Base-by-base conservation (phyloP, 176 grass and related monocot genomes). In the Puya raimondii region DNA sequence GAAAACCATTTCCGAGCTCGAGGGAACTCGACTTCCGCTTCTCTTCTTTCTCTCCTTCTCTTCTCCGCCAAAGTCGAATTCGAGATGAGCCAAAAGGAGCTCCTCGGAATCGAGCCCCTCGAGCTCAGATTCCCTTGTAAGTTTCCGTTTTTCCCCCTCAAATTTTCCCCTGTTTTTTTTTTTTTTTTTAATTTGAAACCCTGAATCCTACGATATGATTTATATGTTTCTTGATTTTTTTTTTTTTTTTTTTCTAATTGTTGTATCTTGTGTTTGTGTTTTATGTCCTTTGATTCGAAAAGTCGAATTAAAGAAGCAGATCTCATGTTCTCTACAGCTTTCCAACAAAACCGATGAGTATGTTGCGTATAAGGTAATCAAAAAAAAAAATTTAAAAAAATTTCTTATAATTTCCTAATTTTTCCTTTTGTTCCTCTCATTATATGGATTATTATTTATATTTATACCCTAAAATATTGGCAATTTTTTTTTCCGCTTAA, bases 251-350 rank as follows among this genome's bases (percentile, higher is more conserved):
- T 56, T 59, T 0, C 10, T 26, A 57, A 53, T n/a, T 73, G 2
- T 22, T 1, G 47, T 61, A 16, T 48, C 10, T 7, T 25, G 48
- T 1, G 4, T 23, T 15, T 14, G 17, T 23, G 70, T 9, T 15
- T n/a, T n/a, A n/a, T n/a, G n/a, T n/a, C 12, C 53, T 67, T 74
- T 5, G n/a, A 56, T 79, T 50, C 21, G 12, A 1, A 53, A 73
- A 96, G 93, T 96, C 42, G 93, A 96, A 81, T 56, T 64, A 11
- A 90, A 87, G 68, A 96, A 85, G 85, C 93, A 96, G 88, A 92
- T 92, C 81, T 90, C 93, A 9, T 96, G 93, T 73, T 83, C 88
- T 22, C 80, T 96, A 66, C 84, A 87, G 64, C 74, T 96, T 22
- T 79, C 79, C 56, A 96, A 90, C 79, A 81, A 75, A 23, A 89